Evolutionary conservation across 495 filamentous ascomycete species (phyloP), one percentile per base, ranked within the genome.

Genomic region (Talaromyces adpressus): DNA sequence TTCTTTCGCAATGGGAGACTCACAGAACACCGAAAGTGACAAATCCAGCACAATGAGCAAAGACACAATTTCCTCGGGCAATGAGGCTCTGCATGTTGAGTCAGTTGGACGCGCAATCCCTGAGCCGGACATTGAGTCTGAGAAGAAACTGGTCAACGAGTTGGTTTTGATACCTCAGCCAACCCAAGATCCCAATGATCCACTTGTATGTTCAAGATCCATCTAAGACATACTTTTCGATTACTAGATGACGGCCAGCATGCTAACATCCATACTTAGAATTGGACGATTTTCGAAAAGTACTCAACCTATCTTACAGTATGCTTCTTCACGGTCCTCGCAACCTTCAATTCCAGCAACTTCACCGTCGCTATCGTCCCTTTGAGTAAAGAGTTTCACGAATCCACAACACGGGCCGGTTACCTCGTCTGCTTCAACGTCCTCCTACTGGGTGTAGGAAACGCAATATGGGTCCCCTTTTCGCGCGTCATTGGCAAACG

Each of bases 391-490:
- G 71, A 41, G 14, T 41, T 41, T 16, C 36, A 41, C 14, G 14
- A 41, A 5, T 4, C 36, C 4, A 41, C 36, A 9, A 41, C 36
- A 16, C 14, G 36, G 72, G 68, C 68, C 16, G 68, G 68, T 16
- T 62, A 72, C 32, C 62, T 74, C 3, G 67, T 74, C 6, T 72
- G 68, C 41, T 71, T 75, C 61, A 75, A 75, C 52, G 70, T 75
- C 12, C 70, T 75, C 45, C 61, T 72, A 4, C 67, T 75, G 18
- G 73, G 73, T 4, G 52, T 73, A 20, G 73, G 70, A 0, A 71
- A 72, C 57, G 61, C 71, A 32, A 68, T 71, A 53, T 75, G 73
- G 73, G 71, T 75, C 3, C 73, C 73, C 1, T 60, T 73, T 16
- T 71, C 71, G 68, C 67, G 71, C 0, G 68, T 72, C 3, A 57